phyloP scores from a whole-genome alignment of 306 rosid genomes.

The Dryas alaskensis region DNA sequence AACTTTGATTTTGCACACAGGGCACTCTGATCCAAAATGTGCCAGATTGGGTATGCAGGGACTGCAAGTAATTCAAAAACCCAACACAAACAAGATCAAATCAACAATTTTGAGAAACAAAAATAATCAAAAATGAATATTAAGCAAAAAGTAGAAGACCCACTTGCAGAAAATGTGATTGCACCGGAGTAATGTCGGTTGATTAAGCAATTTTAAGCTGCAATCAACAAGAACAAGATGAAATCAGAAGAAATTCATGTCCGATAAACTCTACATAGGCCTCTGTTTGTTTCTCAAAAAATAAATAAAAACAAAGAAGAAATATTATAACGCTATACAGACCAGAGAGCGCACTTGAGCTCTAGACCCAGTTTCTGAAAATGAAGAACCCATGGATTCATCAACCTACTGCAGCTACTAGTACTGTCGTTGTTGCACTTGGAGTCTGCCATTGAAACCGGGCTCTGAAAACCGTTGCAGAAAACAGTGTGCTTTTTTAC shows the following conservation, averaged over 20 bases:
- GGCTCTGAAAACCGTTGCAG: not conserved
- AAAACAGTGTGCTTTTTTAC: not conserved
- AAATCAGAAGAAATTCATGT: not conserved
- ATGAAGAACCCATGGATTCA: constrained; percentile 68
- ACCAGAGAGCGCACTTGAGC: constrained; percentile 96
- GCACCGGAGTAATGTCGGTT: constrained; percentile 78
- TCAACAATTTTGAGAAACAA: not conserved
- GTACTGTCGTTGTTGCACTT: not conserved
- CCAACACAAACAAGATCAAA: not conserved
- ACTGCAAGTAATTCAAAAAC: constrained; percentile 34
- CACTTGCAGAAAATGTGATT: constrained; percentile 85
- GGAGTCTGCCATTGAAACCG: constrained; percentile 42
- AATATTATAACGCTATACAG: not conserved
- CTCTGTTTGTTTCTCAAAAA: not conserved
- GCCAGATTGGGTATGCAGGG: constrained; percentile 43
- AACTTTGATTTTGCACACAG: constrained; percentile 52
- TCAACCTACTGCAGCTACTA: not conserved
- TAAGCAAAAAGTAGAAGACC: constrained; percentile 17
- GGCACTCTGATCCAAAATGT: constrained; percentile 45
- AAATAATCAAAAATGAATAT: not conserved
- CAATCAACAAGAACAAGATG: constrained; percentile 24
- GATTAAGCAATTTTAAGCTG: constrained; percentile 59
- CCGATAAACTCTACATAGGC: not conserved
- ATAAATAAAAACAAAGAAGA: not conserved
- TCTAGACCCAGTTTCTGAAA: constrained; percentile 85